Evolutionary conservation across 1,284 basidiomycete genomes (phyloP), one percentile per base, ranked within the genome.

Genomic region (Microbotryum scabiosae): DNA sequence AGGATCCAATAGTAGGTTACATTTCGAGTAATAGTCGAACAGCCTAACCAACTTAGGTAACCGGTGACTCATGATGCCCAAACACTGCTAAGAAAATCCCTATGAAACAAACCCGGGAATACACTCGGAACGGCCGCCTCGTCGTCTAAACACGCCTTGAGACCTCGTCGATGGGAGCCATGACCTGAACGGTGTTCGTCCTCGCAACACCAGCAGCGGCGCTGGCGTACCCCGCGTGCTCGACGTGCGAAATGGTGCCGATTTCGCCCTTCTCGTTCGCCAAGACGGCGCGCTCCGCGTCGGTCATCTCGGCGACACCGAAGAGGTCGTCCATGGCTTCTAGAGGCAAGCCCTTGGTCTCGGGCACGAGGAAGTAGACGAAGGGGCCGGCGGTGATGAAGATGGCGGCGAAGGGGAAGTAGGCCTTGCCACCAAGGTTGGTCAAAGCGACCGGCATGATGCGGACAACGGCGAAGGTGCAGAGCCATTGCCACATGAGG

Each of bases 331-430:
- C 54, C 54, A 55, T 55, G 32, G 54, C 54, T 30, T 55, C 54
- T 26, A 85, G 76, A 5, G 81, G 80, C 18, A 85, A 77, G 9
- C 82, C 82, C 73, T 85, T 85, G 12, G 86, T 88, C 74, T 88
- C 86, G 2, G 86, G 86, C 70, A 83, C 79, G 81, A 82, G 60
- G 21, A 55, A 56, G 69, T 84, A 86, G 49, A 84, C 84, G 68
- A 84, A 84, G 3, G 36, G 36, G 16, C 36, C 36, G 14, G 36
- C 36, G 36, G 36, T 41, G 36, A 41, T 49, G 56, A 66, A 65
- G 49, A 61, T 66, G 43, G 43, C 26, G 7, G 56, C 64, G 49
- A 66, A 66, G 10, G 62, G 59, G 56, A 64, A 65, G 54, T 61
- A 64, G 14, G 63, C 63, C 60, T 57, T 61, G n/a, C 57, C 56